Evolutionary conservation across 495 filamentous ascomycete genomes (phyloP), one percentile per base, ranked within the genome.

Genomic region (Daldinia childiae): DNA sequence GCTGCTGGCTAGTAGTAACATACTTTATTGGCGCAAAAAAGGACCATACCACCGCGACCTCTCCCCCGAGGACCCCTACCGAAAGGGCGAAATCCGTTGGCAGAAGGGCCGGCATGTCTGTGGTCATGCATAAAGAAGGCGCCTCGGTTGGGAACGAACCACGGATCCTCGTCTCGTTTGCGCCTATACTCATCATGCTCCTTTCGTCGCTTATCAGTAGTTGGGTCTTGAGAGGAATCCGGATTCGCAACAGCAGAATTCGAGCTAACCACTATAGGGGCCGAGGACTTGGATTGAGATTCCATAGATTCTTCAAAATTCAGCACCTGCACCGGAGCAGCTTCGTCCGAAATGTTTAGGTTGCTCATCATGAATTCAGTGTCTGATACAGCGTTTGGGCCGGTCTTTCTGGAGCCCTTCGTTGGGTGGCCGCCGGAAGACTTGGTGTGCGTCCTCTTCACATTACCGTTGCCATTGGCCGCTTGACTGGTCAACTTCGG

Each of bases 101-200:
- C 85, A 56, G 89, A 90, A 21, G 90, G 85, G 36, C 91, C 91
- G 34, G 88, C 85, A 58, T 92, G 89, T 66, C 94, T 87, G 72
- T 97, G 93, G 77, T 99, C 95, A 79, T 99, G 95, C 84, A 98
- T 90, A 83, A 98, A 99, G 84, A 99, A 99, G 59, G 90, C 91
- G 26, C 95, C 95, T 57, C 96, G 87, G 74, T 96, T 98, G 59
- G 95, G 95, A 36, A 98, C 94, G 79, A 97, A 97, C 32, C 95
- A 90, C 48, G 95, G 95, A 81, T 98, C 93, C 67, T 92, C 90
- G 75, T 95, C 94, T 69, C 92, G 87, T 77, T 91, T 91, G 81
- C 92, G 92, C 78, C 89, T 88, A 79, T 94, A 93, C 74, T 97
- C 93, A 48, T 98, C 95, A 73, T 97, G 92, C 72, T 97, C 95